phyloP scores from a whole-genome alignment of 2,329 filamentous ascomycete genomes.

The Paraphoma sp. region DNA sequence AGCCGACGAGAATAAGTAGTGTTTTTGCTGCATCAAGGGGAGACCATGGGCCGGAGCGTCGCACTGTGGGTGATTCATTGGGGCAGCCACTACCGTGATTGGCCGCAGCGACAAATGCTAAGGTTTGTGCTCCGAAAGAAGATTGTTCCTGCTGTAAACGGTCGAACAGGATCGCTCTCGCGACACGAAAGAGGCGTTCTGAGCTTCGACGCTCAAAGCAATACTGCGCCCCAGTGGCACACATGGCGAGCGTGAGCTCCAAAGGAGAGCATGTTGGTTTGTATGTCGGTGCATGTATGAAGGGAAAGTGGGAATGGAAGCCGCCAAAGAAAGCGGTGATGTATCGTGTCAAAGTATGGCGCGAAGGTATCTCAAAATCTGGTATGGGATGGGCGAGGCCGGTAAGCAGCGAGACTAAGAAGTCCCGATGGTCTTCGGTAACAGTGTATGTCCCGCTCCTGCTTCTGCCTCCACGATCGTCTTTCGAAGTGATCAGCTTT shows the following conservation, averaged over 20 bases:
- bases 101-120: slow-evolving; percentile 23
- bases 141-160: slow-evolving; percentile 32
- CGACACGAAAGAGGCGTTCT: slow-evolving; percentile 35
- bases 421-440: slow-evolving; percentile 34
- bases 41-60: slow-evolving; percentile 30
- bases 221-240: slow-evolving; percentile 42
- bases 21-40: slow-evolving; percentile 39
- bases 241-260: slow-evolving; percentile 42
- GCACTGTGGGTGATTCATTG: slow-evolving; percentile 6
- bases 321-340: slow-evolving; percentile 40
- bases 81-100: slow-evolving; percentile 10
- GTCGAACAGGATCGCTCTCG: slow-evolving; percentile 39
- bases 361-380: slow-evolving; percentile 37
- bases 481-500: too few species aligned
- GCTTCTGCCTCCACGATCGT: slow-evolving; percentile 13
- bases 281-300: slow-evolving; percentile 43
- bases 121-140: slow-evolving; percentile 29
- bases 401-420: slow-evolving; percentile 24
- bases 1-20: slow-evolving; percentile 38
- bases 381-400: slow-evolving; percentile 28
- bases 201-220: slow-evolving; percentile 41
- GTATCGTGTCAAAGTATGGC: slow-evolving; percentile 38
- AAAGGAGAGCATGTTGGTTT: slow-evolving; percentile 37
- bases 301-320: slow-evolving; percentile 44
- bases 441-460: slow-evolving; percentile 31